Conservation (phyloP, 2,329 filamentous ascomycete genomes). For the Claviceps arundinis region DNA sequence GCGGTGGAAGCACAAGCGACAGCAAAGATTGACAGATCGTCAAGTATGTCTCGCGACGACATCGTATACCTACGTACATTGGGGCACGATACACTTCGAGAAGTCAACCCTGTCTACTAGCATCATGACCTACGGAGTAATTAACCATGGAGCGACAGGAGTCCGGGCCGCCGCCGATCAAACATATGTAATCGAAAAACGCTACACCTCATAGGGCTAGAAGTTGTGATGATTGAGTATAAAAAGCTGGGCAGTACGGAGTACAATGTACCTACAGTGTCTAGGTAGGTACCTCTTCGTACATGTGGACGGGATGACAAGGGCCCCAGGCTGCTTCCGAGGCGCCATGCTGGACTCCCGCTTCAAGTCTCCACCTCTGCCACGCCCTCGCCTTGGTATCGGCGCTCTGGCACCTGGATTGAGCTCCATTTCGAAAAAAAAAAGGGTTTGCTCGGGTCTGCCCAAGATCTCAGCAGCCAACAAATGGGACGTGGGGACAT, state of each 20-base stretch:
- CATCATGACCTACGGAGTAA: neutral
- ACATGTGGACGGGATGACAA: neutral
- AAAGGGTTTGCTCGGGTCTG: neutral
- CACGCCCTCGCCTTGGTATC: constrained; percentile 2
- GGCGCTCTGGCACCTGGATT: neutral
- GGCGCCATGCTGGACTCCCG: constrained; percentile 12
- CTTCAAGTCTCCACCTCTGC: constrained; percentile 9
- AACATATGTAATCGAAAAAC: neutral
- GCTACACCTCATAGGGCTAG: constrained; percentile 6
- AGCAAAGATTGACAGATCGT: neutral
- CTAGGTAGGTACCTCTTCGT: too few relatives aligned
- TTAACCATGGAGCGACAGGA: constrained; percentile 2
- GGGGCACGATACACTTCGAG: neutral
- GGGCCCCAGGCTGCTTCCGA: constrained; percentile 12
- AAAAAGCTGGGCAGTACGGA: constrained; percentile 3
- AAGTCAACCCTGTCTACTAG: neutral
- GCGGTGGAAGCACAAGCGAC: neutral
- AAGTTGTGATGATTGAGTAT: neutral
- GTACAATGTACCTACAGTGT: neutral
- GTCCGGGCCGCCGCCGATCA: constrained; percentile 3
- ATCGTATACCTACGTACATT: neutral
- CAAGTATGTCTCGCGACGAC: neutral
- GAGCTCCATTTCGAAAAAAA: neutral
- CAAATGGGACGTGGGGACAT: constrained; percentile 1
- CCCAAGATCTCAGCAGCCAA: neutral